Evolutionary conservation across 768 basidiomycete genomes (phyloP), one percentile per base, ranked within the genome.

Genomic region (Melanogaster broomeanus): DNA sequence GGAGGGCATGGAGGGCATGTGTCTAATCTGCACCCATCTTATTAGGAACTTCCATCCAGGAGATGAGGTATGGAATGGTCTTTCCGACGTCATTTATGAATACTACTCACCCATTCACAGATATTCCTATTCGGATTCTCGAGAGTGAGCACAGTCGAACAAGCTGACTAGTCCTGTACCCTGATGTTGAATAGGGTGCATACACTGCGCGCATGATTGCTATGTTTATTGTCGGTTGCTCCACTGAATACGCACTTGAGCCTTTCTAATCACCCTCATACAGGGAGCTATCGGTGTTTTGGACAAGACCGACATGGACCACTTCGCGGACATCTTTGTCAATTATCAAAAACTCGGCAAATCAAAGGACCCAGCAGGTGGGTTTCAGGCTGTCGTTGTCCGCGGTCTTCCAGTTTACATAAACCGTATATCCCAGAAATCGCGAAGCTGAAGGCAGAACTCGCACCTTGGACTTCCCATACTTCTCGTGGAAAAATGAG

Each of bases 41-140:
- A 35, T 37, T 54, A 90, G 87, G 55, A 90, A 90, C 56, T 90
- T 83, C 57, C 71, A 69, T 43, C 81, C 82, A 15, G 87, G 85
- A 43, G 88, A 90, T 66, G 87, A 90, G 74, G 87, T 85, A 57
- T 21, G 60, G 15, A 30, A 3, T 31, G 22, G 31, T 33, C n/a
- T 5, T 37, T 30, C 34, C 27, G 28, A 31, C 33, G 16, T 33
- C 6, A 43, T 51, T 19, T 34, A 28, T 34, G 28, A 38, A 4
- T 37, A 9, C 25, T 31, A 34, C 51, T 59, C 24, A 62, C 52
- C n/a, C 51, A 25, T 31, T 11, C 8, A 6, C 49, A 89, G 87
- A 83, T 90, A 13, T 89, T 85, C 64, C 74, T 88, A 25, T 90
- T 90, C 65, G 88, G 88, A 7, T 89, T 89, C 66, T 88, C 87